Percentiles rank a stretch among this genome's conserved stretches.
phyloP scores from a whole-genome alignment of 2,329 filamentous ascomycete genomes.

The Diplodia mutila region DNA sequence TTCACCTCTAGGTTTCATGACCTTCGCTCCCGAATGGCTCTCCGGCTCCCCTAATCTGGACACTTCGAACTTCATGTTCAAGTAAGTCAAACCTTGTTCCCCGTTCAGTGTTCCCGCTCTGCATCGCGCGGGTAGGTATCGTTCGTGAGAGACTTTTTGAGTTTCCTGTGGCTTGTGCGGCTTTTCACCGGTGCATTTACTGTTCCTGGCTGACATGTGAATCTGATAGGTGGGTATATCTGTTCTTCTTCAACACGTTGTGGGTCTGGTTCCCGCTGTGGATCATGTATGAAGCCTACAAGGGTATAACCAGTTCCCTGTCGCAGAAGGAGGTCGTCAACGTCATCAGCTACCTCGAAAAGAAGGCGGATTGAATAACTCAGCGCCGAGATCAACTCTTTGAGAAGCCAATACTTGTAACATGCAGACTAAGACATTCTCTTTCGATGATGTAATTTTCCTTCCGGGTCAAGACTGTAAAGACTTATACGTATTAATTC shows the following conservation, averaged over 20 bases:
- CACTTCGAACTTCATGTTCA: slow-evolving; percentile 63
- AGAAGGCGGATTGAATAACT: slow-evolving; percentile 9
- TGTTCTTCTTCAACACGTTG: slow-evolving; percentile 66
- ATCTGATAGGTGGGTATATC: slow-evolving; percentile 58
- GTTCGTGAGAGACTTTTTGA: neutral
- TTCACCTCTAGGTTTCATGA: slow-evolving; percentile 60
- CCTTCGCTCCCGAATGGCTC: slow-evolving; percentile 68
- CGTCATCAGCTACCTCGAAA: slow-evolving; percentile 25
- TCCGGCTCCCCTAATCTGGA: slow-evolving; percentile 61
- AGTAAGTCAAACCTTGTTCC: slow-evolving; percentile 42
- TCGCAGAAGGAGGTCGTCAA: slow-evolving; percentile 23
- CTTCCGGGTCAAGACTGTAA: too few relatives aligned
- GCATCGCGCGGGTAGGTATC: neutral
- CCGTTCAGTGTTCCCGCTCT: neutral
- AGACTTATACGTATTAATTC: too few relatives aligned
- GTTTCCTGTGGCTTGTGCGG: neutral
- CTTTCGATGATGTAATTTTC: too few relatives aligned
- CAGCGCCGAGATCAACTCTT: neutral
- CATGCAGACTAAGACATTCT: neutral
- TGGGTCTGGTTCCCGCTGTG: slow-evolving; percentile 65
- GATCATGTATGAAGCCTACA: slow-evolving; percentile 58
- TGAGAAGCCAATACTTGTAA: neutral
- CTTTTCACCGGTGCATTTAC: neutral
- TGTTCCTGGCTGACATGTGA: slow-evolving; percentile 4
- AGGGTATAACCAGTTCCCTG: slow-evolving; percentile 42